These are phyloP conservation scores for Termitomyces sp. DNA, from an alignment of 768 basidiomycete species.

Conservation along the genomic window DNA sequence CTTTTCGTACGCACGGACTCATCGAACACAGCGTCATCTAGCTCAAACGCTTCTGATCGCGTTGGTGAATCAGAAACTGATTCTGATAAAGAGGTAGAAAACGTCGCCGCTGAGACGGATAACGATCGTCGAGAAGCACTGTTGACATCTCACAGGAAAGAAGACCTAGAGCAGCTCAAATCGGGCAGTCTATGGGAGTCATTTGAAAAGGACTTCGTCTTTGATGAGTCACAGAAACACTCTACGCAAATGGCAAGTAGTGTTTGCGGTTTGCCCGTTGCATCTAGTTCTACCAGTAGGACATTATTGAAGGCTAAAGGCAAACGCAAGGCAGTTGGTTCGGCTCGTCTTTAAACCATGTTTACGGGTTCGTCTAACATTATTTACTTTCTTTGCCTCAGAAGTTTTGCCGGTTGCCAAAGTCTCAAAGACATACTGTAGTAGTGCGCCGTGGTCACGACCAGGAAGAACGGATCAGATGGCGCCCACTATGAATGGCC, in stretches of 20 bases:
- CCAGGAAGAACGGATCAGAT: background rate
- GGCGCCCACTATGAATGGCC: background rate
- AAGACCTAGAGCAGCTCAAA: constrained; percentile 40
- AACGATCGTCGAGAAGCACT: constrained; percentile 49
- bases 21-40: background rate
- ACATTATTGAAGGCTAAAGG: background rate
- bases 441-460: background rate
- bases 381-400: background rate
- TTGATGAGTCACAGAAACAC: constrained; percentile 20
- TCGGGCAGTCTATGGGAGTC: constrained; percentile 35
- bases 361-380: background rate
- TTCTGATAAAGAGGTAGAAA: constrained; percentile 27
- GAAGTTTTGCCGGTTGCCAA: constrained; percentile 8
- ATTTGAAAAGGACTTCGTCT: constrained; percentile 49
- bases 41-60: background rate
- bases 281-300: background rate
- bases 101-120: constrained; percentile 36
- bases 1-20: background rate
- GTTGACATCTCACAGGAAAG: constrained; percentile 40
- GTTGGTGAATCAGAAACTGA: constrained; percentile 24
- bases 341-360: background rate
- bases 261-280: constrained; percentile 7
- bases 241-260: constrained; percentile 11
- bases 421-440: background rate
- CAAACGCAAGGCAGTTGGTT: constrained; percentile 9